A percentile compares a stretch with the other conserved stretches of the same genome.
Evolutionary conservation across 306 rosid genomes (phyloP).

Genomic region (Pyrus pyrifolia): DNA sequence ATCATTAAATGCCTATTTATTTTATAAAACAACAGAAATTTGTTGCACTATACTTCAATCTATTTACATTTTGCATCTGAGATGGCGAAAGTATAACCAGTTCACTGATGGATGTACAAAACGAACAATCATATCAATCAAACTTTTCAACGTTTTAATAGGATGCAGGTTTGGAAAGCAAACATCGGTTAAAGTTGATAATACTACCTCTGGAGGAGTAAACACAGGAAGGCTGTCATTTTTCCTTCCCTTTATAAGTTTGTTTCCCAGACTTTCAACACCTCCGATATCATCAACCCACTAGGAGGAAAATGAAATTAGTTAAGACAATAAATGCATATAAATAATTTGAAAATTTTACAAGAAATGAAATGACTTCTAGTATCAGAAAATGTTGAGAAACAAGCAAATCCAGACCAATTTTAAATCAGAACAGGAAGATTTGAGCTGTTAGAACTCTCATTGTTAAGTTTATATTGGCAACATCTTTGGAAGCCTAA

Average conservation of each 20-base stretch:
- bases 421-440: background rate
- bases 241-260: slow-evolving; percentile 55
- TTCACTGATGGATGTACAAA: background rate
- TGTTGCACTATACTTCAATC: background rate
- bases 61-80: background rate
- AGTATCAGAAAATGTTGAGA: background rate
- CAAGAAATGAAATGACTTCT: background rate
- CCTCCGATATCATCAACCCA: slow-evolving; percentile 96
- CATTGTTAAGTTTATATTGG: background rate
- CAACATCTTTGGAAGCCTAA: too few species aligned
- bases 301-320: slow-evolving; percentile 28
- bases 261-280: slow-evolving; percentile 58
- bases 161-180: background rate
- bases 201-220: slow-evolving; percentile 79
- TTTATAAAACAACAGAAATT: background rate
- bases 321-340: slow-evolving; percentile 14
- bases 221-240: slow-evolving; percentile 63
- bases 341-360: background rate
- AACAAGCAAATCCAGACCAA: background rate
- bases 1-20: background rate
- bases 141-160: background rate
- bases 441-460: background rate
- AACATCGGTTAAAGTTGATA: background rate
- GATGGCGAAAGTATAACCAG: background rate
- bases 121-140: too few species aligned